Evolutionary conservation across 495 filamentous ascomycete genomes (phyloP).

Genomic region (Cenococcum geophilum): DNA sequence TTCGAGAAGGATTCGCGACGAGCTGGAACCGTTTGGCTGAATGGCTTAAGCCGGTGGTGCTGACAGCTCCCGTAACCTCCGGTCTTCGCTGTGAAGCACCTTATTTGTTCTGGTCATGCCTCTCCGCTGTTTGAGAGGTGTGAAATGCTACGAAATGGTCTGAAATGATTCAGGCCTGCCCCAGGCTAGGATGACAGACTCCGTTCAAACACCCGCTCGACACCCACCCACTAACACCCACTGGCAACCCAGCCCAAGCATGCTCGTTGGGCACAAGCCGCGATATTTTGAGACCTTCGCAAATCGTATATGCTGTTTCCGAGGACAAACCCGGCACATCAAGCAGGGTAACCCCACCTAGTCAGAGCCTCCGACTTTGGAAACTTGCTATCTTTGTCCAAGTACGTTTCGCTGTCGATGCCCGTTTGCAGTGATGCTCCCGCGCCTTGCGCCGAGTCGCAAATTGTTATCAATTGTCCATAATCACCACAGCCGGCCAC

Average conservation of each 20-base stretch:
- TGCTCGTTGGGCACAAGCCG: background rate
- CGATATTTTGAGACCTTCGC: background rate
- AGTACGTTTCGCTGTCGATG: background rate
- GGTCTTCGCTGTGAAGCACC: background rate
- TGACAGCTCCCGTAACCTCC: background rate
- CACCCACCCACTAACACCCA: no score
- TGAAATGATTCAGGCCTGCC: background rate
- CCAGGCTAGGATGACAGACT: no score
- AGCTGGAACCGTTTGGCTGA: background rate
- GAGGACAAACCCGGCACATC: background rate
- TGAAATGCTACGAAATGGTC: no score
- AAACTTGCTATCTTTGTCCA: background rate
- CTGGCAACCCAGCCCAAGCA: background rate
- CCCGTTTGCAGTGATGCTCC: background rate
- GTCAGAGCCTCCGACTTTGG: background rate
- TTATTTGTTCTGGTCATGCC: background rate
- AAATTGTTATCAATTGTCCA: conserved; percentile 2
- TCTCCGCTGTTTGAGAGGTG: background rate
- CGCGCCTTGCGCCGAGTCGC: background rate
- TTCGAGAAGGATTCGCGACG: background rate
- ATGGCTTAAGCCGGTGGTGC: background rate
- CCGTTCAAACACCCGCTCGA: no score
- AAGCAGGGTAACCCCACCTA: background rate
- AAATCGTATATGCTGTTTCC: background rate
- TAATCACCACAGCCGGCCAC: background rate